phyloP scores from a whole-genome alignment of 2,329 filamentous ascomycete genomes.

The Myotisia sp. region DNA sequence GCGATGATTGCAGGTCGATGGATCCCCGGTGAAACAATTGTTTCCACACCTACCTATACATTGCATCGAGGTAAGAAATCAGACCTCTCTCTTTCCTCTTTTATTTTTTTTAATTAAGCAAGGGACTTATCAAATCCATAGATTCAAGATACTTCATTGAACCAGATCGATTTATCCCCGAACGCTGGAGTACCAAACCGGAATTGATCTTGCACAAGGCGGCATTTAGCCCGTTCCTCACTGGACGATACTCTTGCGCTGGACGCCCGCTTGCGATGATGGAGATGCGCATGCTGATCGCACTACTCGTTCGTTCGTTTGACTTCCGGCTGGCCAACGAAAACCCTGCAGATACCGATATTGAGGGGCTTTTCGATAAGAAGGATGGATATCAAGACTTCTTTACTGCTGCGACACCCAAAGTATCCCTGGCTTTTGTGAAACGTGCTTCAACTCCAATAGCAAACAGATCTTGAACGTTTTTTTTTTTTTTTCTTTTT shows the following conservation, averaged over 20 bases:
- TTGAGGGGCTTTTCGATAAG: not conserved
- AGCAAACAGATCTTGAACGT: not conserved
- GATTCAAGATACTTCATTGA: conserved; percentile 3
- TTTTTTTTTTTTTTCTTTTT: not conserved
- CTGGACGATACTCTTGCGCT: conserved; percentile 19
- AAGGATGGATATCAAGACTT: conserved; percentile 2
- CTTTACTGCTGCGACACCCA: conserved; percentile 1
- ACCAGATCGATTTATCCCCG: conserved; percentile 19
- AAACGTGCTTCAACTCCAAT: not conserved
- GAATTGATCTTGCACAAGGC: conserved; percentile 14
- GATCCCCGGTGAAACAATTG: conserved; percentile 20
- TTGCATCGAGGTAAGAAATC: conserved; percentile 15
- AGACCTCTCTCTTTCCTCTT: not conserved
- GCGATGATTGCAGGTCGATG: conserved; percentile 17
- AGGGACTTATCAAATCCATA: not conserved
- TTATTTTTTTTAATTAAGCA: not conserved
- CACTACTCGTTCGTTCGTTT: conserved; percentile 24
- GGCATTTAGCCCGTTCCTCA: conserved; percentile 18
- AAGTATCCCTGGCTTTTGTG: conserved; percentile 1
- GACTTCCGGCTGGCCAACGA: conserved; percentile 19
- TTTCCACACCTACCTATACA: conserved; percentile 9
- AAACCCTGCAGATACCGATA: not conserved
- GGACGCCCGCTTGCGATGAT: conserved; percentile 22
- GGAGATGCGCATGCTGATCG: conserved; percentile 20
- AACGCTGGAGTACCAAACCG: conserved; percentile 18